Percentiles rank a stretch among this genome's conserved stretches.
Conservation (phyloP, 257 asterid species). For the Solanum commersonii region DNA sequence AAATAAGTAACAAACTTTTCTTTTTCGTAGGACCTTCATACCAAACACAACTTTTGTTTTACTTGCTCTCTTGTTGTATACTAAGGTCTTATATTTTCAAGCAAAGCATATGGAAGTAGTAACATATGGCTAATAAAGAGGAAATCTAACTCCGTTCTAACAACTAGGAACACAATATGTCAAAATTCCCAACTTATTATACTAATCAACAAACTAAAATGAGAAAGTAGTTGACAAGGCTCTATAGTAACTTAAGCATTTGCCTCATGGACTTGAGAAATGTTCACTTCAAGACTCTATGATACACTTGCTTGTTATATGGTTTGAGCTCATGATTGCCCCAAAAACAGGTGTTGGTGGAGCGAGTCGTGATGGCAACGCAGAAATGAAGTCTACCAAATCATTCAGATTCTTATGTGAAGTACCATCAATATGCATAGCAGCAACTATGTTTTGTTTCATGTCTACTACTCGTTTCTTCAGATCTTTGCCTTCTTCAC, state of each 20-base stretch:
- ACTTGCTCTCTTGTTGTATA: too few relatives aligned
- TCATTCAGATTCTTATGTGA: conserved; percentile 10
- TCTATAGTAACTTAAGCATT: not conserved
- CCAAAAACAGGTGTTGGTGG: not conserved
- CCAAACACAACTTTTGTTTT: not conserved
- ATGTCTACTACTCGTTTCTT: not conserved
- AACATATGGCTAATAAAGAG: not conserved
- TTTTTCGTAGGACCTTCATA: too few relatives aligned
- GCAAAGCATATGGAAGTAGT: not conserved
- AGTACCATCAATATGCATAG: conserved; percentile 18
- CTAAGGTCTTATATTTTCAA: not conserved
- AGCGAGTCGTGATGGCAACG: not conserved
- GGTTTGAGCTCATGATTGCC: not conserved
- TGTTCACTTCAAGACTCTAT: not conserved
- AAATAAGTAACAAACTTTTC: too few relatives aligned
- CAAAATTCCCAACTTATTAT: not conserved
- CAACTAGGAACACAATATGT: not conserved
- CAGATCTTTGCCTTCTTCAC: conserved; percentile 2
- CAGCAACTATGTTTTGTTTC: conserved; percentile 7
- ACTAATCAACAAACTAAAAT: not conserved
- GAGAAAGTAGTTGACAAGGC: not conserved
- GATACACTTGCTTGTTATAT: not conserved
- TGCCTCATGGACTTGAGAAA: not conserved
- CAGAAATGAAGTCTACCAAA: conserved; percentile 24
- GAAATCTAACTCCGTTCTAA: not conserved